phyloP scores from a whole-genome alignment of 257 asterid species.

The Gentiana macrophylla region DNA sequence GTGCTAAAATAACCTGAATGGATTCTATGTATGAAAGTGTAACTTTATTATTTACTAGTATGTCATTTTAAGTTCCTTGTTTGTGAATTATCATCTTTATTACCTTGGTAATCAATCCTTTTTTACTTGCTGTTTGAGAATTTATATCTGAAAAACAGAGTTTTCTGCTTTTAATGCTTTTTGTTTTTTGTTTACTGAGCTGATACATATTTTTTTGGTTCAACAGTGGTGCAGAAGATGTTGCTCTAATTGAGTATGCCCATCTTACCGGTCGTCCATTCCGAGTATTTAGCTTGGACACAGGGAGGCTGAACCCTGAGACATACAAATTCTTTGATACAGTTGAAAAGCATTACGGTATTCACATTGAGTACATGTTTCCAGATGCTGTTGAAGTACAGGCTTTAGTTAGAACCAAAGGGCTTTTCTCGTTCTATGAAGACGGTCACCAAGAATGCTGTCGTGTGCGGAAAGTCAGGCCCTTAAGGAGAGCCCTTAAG shows the following conservation, averaged over 20 bases:
- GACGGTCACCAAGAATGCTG: conserved; percentile 97
- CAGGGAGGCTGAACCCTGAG: conserved; percentile 83
- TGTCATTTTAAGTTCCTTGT: too few relatives aligned
- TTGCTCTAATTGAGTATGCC: conserved; percentile 79
- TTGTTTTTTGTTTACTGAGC: too few relatives aligned
- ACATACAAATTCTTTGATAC: conserved; percentile 61
- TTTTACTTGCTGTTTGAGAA: too few relatives aligned
- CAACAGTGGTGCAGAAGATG: conserved; percentile 90
- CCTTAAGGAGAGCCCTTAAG: conserved; percentile 66
- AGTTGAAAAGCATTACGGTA: conserved; percentile 67
- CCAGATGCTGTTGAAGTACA: conserved; percentile 81
- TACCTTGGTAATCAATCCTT: background rate
- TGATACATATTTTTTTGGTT: background rate
- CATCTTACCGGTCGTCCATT: conserved; percentile 73
- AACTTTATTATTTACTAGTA: too few relatives aligned
- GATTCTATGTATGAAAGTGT: too few relatives aligned
- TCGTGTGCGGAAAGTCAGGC: conserved; percentile 77
- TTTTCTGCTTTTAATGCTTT: too few relatives aligned
- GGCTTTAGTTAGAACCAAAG: conserved; percentile 68
- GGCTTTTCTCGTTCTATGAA: conserved; percentile 79
- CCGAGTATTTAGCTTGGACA: conserved; percentile 82
- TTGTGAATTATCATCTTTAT: background rate
- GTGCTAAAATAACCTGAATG: too few relatives aligned
- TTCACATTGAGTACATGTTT: conserved; percentile 79
- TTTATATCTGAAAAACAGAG: too few relatives aligned